A percentile compares a stretch with the other conserved stretches of the same genome.
These are phyloP conservation scores for Capronia epimyces DNA, from an alignment of 2,329 filamentous ascomycete genomes.

Conservation along the genomic window DNA sequence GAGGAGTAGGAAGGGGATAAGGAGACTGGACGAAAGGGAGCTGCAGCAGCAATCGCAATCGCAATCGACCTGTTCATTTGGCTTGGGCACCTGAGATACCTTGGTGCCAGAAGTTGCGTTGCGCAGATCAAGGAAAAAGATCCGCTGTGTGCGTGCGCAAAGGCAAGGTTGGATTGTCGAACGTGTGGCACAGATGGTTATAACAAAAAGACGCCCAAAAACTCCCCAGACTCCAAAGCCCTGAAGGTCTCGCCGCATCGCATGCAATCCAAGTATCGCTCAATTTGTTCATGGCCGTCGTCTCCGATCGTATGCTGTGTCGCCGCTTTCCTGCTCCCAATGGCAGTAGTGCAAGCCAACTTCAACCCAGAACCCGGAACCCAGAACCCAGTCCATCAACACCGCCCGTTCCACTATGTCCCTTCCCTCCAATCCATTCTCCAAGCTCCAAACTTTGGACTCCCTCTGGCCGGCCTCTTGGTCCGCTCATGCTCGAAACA, in stretches of 20 bases:
- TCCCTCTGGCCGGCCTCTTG: not conserved
- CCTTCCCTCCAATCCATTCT: not conserved
- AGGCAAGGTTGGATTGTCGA: too few relatives aligned
- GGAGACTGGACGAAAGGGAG: not conserved
- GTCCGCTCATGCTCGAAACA: constrained; percentile 43
- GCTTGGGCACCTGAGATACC: too few relatives aligned
- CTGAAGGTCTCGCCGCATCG: not conserved
- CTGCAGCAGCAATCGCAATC: too few relatives aligned
- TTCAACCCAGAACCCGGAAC: not conserved
- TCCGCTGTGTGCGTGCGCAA: too few relatives aligned
- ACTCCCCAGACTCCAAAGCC: too few relatives aligned
- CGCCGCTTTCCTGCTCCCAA: not conserved
- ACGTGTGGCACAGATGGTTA: too few relatives aligned
- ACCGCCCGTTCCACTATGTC: not conserved
- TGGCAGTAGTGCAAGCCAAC: not conserved
- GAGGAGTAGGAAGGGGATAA: not conserved
- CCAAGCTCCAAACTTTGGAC: not conserved
- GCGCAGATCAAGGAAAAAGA: too few relatives aligned
- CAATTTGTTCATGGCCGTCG: constrained; percentile 1
- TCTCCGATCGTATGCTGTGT: not conserved
- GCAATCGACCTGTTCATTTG: too few relatives aligned
- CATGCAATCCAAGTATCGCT: not conserved
- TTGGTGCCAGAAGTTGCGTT: too few relatives aligned
- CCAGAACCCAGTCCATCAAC: too few relatives aligned
- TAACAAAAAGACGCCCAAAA: too few relatives aligned